phyloP scores from a whole-genome alignment of 1,284 basidiomycete genomes.

The Porogramme epimiltina region DNA sequence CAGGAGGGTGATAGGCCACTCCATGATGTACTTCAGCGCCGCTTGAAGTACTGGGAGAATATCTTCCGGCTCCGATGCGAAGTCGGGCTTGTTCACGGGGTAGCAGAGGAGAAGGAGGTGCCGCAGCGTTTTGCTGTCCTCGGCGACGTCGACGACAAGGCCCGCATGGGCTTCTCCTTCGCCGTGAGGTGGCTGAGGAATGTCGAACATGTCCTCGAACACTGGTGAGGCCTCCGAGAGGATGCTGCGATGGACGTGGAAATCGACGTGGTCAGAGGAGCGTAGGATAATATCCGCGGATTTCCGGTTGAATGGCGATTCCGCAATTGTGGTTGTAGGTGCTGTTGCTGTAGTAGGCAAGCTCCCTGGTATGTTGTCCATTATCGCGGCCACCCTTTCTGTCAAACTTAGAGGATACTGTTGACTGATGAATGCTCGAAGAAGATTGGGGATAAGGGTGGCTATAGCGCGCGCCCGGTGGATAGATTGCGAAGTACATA shows the following conservation, averaged over 20 bases:
- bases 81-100: conserved; percentile 1
- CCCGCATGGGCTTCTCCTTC: not conserved
- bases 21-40: conserved; percentile 35
- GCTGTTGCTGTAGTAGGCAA: no score
- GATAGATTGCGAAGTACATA: no score
- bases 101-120: conserved; percentile 46
- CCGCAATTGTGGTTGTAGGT: no score
- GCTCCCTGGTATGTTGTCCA: no score
- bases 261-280: conserved; percentile 7
- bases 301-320: conserved; percentile 10
- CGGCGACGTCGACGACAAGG: conserved; percentile 20
- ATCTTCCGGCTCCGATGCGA: conserved; percentile 9
- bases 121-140: conserved; percentile 51
- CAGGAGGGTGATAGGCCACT: conserved; percentile 10
- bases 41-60: conserved; percentile 29
- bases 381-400: no score
- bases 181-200: conserved; percentile 8
- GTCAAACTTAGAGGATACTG: no score
- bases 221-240: conserved; percentile 21
- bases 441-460: no score
- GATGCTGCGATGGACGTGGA: conserved; percentile 16
- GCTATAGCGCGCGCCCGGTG: no score
- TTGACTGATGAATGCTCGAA: no score
- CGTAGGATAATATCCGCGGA: conserved; percentile 9
- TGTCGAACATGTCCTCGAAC: conserved; percentile 18